Evolutionary conservation across 345 rosid genomes (phyloP).

Genomic region (Salix udensis): DNA sequence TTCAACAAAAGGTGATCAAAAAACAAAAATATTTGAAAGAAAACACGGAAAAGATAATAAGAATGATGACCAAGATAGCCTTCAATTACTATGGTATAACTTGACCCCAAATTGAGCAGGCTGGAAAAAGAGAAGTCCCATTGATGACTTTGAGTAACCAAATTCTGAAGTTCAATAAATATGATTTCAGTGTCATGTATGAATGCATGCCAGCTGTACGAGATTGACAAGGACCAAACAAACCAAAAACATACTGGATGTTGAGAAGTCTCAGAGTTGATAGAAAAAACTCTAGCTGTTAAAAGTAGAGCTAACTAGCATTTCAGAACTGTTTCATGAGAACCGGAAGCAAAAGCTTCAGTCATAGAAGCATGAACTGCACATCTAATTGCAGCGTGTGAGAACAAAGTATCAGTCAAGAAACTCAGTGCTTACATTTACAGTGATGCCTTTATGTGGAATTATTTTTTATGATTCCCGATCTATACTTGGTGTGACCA

Average conservation of each 20-base stretch:
- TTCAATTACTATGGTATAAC: not conserved
- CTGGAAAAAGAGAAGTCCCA: not conserved
- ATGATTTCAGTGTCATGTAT: not conserved
- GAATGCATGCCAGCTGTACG: not conserved
- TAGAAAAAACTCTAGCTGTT: not conserved
- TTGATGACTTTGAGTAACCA: not conserved
- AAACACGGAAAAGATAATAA: not conserved
- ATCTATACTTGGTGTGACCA: not conserved
- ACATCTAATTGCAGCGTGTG: not conserved
- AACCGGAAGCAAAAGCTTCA: not conserved
- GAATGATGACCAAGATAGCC: not conserved
- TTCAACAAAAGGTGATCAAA: not conserved
- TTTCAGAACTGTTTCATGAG: not conserved
- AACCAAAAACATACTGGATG: not conserved
- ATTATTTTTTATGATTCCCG: not conserved
- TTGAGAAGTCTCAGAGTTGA: not conserved
- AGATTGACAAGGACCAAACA: not conserved
- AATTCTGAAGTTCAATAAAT: not conserved
- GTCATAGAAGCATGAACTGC: not conserved
- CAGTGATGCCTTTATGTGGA: not conserved
- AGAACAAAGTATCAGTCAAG: not conserved
- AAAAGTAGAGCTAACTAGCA: not conserved
- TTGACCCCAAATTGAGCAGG: not conserved
- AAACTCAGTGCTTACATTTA: not conserved
- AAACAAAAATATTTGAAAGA: not conserved